phyloP scores from a whole-genome alignment of 2,329 filamentous ascomycete species.

The Pseudocercospora crystallina region DNA sequence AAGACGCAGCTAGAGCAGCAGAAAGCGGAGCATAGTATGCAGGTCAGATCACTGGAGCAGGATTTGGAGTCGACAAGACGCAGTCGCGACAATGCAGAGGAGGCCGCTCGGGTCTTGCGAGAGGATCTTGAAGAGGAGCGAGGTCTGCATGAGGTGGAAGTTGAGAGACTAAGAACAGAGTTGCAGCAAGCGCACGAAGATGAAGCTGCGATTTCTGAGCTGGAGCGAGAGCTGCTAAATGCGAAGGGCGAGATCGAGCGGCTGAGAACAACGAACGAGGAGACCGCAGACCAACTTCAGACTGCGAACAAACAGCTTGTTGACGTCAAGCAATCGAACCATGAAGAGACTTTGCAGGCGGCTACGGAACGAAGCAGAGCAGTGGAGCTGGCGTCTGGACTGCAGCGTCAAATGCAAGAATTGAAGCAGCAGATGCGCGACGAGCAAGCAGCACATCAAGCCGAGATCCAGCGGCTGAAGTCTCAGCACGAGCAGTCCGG shows the following conservation, averaged over 20 bases:
- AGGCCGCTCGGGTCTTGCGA: slow-evolving; percentile 18
- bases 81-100: slow-evolving; percentile 24
- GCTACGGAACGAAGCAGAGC: slow-evolving; percentile 23
- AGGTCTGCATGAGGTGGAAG: slow-evolving; percentile 21
- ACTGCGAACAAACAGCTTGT: slow-evolving; percentile 18
- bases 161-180: slow-evolving; percentile 23
- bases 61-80: slow-evolving; percentile 26
- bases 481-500: slow-evolving; percentile 13
- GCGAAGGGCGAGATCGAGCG: slow-evolving; percentile 25
- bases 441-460: slow-evolving; percentile 23
- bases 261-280: slow-evolving; percentile 14
- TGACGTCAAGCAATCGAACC: slow-evolving; percentile 14
- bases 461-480: slow-evolving; percentile 22
- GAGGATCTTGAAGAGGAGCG: slow-evolving; percentile 28
- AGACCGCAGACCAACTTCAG: slow-evolving; percentile 16
- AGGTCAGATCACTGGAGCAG: slow-evolving; percentile 20
- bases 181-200: slow-evolving; percentile 21
- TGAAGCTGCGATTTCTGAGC: slow-evolving; percentile 20
- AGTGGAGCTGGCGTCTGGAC: slow-evolving; percentile 21
- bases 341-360: slow-evolving; percentile 19
- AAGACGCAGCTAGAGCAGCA: slow-evolving; percentile 22
- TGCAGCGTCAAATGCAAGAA: slow-evolving; percentile 26
- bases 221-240: slow-evolving; percentile 22
- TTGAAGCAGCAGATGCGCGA: slow-evolving; percentile 26
- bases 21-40: slow-evolving; percentile 15